phyloP scores from a whole-genome alignment of 2,329 filamentous ascomycete genomes.

The Beauveria rudraprayagi region DNA sequence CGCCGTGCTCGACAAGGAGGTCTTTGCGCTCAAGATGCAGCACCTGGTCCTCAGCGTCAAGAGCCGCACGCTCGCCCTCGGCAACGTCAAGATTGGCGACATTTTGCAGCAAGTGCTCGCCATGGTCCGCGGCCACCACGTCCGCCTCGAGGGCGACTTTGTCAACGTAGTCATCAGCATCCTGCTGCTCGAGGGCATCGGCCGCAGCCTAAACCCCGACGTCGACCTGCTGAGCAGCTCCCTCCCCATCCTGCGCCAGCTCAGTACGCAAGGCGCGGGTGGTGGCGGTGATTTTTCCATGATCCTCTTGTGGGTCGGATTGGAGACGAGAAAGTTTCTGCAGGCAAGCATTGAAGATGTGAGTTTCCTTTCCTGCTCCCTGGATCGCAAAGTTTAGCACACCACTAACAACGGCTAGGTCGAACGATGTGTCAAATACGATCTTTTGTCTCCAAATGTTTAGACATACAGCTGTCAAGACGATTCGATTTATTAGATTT shows the following conservation, averaged over 20 bases:
- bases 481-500: constrained; percentile 2
- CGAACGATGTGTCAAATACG: constrained; percentile 84
- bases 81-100: constrained; percentile 93
- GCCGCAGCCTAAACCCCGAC: constrained; percentile 74
- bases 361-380: constrained; percentile 28
- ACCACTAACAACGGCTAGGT: constrained; percentile 41
- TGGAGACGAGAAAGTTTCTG: constrained; percentile 82
- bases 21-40: constrained; percentile 95
- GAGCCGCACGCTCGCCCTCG: constrained; percentile 79
- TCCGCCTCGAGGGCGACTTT: constrained; percentile 92
- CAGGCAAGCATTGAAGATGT: constrained; percentile 86
- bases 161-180: constrained; percentile 98
- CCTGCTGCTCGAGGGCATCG: constrained; percentile 86
- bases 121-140: constrained; percentile 90
- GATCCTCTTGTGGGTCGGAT: constrained; percentile 82
- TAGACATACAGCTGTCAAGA: constrained; percentile 30
- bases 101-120: constrained; percentile 81
- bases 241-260: constrained; percentile 79
- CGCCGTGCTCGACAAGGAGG: constrained; percentile 77
- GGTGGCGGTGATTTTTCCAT: constrained; percentile 74
- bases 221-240: constrained; percentile 81
- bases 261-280: constrained; percentile 70
- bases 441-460: constrained; percentile 80
- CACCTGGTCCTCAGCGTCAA: constrained; percentile 90
- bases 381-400: background rate